phyloP scores from a whole-genome alignment of 352 stramenopile species.

The Phytophthora lateralis region DNA sequence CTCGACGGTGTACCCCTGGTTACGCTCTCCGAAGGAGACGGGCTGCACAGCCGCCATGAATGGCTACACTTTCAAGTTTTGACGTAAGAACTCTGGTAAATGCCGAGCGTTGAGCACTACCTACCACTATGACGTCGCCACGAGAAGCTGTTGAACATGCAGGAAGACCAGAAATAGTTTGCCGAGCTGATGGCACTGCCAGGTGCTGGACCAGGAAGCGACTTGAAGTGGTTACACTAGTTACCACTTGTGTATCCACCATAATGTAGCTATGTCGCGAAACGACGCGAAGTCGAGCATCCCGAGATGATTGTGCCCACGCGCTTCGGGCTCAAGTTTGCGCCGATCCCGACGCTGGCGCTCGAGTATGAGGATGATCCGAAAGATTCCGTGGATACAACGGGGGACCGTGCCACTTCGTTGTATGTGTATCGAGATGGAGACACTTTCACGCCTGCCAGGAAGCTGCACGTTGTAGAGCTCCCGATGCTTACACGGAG shows the following conservation, averaged over 20 bases:
- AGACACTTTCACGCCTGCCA: neutral
- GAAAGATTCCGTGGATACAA: constrained; percentile 39
- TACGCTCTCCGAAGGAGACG: constrained; percentile 19
- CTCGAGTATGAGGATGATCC: constrained; percentile 84
- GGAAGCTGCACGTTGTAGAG: constrained; percentile 80
- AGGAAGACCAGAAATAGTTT: constrained; percentile 19
- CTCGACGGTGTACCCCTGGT: constrained; percentile 8
- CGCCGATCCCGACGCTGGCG: constrained; percentile 75
- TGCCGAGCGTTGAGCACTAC: neutral
- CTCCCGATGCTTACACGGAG: constrained; percentile 59
- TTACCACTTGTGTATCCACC: neutral
- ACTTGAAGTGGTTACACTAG: neutral
- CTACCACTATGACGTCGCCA: neutral
- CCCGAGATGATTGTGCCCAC: constrained; percentile 70
- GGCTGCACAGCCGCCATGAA: constrained; percentile 25
- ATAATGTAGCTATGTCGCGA: constrained; percentile 14
- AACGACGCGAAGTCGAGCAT: constrained; percentile 26
- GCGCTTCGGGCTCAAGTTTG: constrained; percentile 85
- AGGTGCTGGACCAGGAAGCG: neutral
- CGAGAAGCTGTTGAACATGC: neutral
- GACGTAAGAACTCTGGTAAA: neutral
- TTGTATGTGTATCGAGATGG: constrained; percentile 62
- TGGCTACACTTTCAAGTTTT: constrained; percentile 16
- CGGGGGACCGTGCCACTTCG: constrained; percentile 35
- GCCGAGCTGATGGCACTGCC: neutral